A percentile compares a stretch with the other conserved stretches of the same genome.
These are phyloP conservation scores for Penicillium capsulatum DNA, from an alignment of 2,329 filamentous ascomycete species.

Conservation along the genomic window DNA sequence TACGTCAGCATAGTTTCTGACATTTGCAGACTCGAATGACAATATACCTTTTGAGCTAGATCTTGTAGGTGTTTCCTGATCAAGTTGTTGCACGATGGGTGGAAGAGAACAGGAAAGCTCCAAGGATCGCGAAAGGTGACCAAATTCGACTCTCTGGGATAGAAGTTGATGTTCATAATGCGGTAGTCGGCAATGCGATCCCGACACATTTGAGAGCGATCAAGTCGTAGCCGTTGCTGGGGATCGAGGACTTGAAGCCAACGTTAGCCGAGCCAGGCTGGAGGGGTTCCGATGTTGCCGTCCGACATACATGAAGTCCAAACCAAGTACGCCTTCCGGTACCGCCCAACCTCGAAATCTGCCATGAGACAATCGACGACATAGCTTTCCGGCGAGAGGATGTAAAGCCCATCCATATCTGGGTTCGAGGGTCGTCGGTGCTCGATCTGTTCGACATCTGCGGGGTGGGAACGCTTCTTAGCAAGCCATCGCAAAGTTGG, in stretches of 20 bases:
- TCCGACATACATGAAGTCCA: conserved; percentile 68
- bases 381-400: conserved; percentile 78
- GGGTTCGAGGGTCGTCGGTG: conserved; percentile 75
- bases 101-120: conserved; percentile 90
- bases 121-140: conserved; percentile 90
- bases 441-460: conserved; percentile 89
- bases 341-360: conserved; percentile 81
- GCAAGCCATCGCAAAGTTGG: not conserved
- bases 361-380: conserved; percentile 92
- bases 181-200: conserved; percentile 75
- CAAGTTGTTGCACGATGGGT: conserved; percentile 81
- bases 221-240: conserved; percentile 66
- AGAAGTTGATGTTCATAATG: conserved; percentile 82
- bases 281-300: conserved; percentile 5
- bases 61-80: conserved; percentile 78
- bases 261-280: conserved; percentile 20
- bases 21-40: not conserved
- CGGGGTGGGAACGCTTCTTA: conserved; percentile 13
- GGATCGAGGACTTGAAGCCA: conserved; percentile 59
- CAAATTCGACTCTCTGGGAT: conserved; percentile 83
- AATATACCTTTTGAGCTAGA: conserved; percentile 80
- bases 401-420: conserved; percentile 91
- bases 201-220: conserved; percentile 63
- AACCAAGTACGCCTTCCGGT: conserved; percentile 72
- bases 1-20: conserved; percentile 13